Conservation (phyloP, 345 rosid genomes). For the Syzygium grande region DNA sequence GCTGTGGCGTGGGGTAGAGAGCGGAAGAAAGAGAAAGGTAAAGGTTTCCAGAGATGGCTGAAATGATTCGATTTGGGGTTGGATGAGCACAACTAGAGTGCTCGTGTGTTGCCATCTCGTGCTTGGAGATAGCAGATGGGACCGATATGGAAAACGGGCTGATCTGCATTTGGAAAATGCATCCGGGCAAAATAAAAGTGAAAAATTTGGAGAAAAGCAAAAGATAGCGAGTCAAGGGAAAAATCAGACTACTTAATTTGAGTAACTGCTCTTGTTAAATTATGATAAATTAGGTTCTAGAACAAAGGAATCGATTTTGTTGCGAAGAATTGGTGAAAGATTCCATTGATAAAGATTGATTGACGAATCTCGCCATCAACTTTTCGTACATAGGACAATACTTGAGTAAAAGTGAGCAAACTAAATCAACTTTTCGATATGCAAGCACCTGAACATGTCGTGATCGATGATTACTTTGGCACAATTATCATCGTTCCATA, state of each 20-base stretch:
- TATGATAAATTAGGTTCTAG: background rate
- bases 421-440: background rate
- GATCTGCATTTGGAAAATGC: background rate
- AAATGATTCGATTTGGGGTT: background rate
- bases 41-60: background rate
- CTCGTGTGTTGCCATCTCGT: background rate
- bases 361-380: background rate
- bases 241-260: background rate
- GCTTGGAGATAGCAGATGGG: background rate
- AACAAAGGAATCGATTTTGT: background rate
- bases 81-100: background rate
- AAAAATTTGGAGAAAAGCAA: background rate
- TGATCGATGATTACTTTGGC: background rate
- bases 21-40: background rate
- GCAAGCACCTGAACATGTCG: background rate
- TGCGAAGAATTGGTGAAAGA: background rate
- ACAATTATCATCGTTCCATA: background rate
- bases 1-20: no score
- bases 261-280: background rate
- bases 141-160: background rate
- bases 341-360: background rate
- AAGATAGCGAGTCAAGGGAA: background rate
- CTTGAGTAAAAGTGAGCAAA: background rate
- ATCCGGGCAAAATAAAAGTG: background rate
- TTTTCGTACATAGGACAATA: background rate